These are phyloP conservation scores for Lyophyllum decastes DNA, from an alignment of 768 basidiomycete species.

Conservation along the genomic window DNA sequence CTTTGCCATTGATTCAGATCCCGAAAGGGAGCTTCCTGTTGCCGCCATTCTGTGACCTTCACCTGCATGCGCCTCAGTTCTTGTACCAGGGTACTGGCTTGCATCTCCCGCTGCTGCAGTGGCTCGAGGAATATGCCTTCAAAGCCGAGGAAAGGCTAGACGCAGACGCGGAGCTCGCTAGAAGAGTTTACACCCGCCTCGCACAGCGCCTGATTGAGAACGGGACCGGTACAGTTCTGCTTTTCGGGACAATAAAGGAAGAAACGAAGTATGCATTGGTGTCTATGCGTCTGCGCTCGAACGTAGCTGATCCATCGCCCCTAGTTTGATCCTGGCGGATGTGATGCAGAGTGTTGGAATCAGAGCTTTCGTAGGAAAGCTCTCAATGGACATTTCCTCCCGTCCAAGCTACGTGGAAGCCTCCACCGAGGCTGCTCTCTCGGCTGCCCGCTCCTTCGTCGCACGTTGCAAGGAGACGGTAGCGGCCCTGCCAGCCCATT, in stretches of 20 bases:
- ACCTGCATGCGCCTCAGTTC: conserved; percentile 89
- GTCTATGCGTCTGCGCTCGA: background rate
- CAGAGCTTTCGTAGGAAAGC: conserved; percentile 84
- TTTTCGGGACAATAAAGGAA: conserved; percentile 84
- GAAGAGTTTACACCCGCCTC: conserved; percentile 66
- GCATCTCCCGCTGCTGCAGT: conserved; percentile 81
- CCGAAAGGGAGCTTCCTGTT: conserved; percentile 64
- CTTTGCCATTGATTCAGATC: conserved; percentile 28
- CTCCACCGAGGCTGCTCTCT: conserved; percentile 49
- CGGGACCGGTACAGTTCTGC: conserved; percentile 75
- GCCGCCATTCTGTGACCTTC: conserved; percentile 83
- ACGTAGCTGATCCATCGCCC: background rate
- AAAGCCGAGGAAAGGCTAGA: conserved; percentile 81
- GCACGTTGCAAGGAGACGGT: conserved; percentile 44
- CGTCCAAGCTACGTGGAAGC: conserved; percentile 71
- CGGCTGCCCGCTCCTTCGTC: conserved; percentile 59
- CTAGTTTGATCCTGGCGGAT: conserved; percentile 76
- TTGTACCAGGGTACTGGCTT: conserved; percentile 86
- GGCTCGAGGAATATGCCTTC: conserved; percentile 83
- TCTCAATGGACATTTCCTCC: conserved; percentile 86
- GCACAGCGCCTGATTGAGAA: conserved; percentile 65
- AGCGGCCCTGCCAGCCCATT: conserved; percentile 40
- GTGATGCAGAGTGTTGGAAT: conserved; percentile 72
- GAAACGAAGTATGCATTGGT: conserved; percentile 70
- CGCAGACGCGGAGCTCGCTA: conserved; percentile 56